Evolutionary conservation across 768 basidiomycete species (phyloP).

Genomic region (Pisolithus albus): DNA sequence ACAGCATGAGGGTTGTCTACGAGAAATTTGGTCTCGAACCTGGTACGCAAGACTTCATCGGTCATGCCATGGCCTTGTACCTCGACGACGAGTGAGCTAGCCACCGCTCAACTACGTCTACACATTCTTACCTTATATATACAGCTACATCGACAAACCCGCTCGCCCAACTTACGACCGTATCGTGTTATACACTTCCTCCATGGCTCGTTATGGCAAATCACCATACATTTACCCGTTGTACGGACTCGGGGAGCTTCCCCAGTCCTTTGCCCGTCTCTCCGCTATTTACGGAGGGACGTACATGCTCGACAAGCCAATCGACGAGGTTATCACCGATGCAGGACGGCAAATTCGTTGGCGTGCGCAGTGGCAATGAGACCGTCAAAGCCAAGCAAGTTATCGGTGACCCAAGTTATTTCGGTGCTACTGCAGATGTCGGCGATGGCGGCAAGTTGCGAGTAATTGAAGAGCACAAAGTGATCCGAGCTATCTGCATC

Average conservation of each 20-base stretch:
- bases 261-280: slow-evolving; percentile 96
- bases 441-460: slow-evolving; percentile 70
- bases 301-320: slow-evolving; percentile 97
- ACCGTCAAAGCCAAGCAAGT: slow-evolving; percentile 96
- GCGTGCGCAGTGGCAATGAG: slow-evolving; percentile 84
- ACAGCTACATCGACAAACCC: slow-evolving; percentile 86
- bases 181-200: slow-evolving; percentile 94
- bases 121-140: slow-evolving; percentile 8
- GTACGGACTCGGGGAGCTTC: slow-evolving; percentile 97
- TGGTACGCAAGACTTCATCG: slow-evolving; percentile 98
- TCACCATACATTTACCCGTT: slow-evolving; percentile 99
- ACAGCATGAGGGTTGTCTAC: slow-evolving; percentile 92
- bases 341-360: slow-evolving; percentile 82
- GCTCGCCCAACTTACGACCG: slow-evolving; percentile 90
- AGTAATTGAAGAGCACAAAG: slow-evolving; percentile 89
- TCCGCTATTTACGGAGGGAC: slow-evolving; percentile 99
- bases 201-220: slow-evolving; percentile 99
- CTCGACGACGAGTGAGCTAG: slow-evolving; percentile 86
- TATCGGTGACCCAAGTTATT: slow-evolving; percentile 97
- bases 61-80: slow-evolving; percentile 98
- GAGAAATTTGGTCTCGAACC: slow-evolving; percentile 95
- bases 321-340: slow-evolving; percentile 86
- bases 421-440: slow-evolving; percentile 68
- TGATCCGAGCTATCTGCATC: slow-evolving; percentile 94
- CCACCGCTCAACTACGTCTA: not conserved